A percentile compares a stretch with the other conserved stretches of the same genome.
Evolutionary conservation across 176 grass and related monocot genomes (phyloP).

Genomic region (Zea mays): DNA sequence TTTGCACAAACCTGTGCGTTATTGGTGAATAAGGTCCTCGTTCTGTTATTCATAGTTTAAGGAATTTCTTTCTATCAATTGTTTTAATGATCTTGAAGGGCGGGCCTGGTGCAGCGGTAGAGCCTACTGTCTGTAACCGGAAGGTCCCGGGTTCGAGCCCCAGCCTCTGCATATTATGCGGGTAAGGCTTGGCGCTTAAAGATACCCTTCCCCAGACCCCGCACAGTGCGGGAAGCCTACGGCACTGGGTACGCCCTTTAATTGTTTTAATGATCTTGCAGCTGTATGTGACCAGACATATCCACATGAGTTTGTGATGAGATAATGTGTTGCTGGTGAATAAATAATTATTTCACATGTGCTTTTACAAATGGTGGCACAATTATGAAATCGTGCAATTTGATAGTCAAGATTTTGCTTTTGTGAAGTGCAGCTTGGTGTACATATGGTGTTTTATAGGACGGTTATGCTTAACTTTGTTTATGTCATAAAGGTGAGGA

Average conservation of each 20-base stretch:
- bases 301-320: neutral
- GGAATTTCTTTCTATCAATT: neutral
- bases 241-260: too few species aligned
- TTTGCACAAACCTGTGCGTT: neutral
- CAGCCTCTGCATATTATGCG: too few species aligned
- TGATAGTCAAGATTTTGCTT: neutral
- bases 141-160: too few species aligned
- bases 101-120: too few species aligned
- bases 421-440: conserved; percentile 8
- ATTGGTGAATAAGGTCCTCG: conserved; percentile 5
- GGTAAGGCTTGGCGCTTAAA: too few species aligned
- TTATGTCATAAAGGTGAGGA: conserved; percentile 50
- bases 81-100: neutral
- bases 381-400: neutral
- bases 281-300: neutral
- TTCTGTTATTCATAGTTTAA: conserved; percentile 1
- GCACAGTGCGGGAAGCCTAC: too few species aligned
- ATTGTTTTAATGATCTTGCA: neutral
- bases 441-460: neutral
- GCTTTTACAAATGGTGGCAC: neutral
- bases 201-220: too few species aligned
- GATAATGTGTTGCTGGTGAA: conserved; percentile 15
- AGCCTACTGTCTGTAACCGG: too few species aligned
- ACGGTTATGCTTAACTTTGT: conserved; percentile 28
- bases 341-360: neutral